phyloP scores from a whole-genome alignment of 306 rosid species.

The Cucurbita pepo region DNA sequence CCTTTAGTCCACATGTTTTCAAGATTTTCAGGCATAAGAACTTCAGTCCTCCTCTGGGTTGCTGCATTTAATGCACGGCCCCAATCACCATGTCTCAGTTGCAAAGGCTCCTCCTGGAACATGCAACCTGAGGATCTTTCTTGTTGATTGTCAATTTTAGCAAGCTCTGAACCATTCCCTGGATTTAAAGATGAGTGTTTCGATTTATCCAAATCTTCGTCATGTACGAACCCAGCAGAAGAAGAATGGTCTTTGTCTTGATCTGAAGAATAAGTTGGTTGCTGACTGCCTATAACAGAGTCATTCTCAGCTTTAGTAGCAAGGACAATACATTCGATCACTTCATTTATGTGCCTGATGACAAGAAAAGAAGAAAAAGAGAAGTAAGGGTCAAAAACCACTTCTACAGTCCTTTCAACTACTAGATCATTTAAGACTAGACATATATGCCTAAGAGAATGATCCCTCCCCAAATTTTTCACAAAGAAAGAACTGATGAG shows the following conservation, averaged over 20 bases:
- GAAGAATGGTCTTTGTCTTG: constrained; percentile 31
- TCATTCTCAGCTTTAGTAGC: constrained; percentile 33
- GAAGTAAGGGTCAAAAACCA: background rate
- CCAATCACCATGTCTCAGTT: constrained; percentile 57
- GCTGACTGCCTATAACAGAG: constrained; percentile 19
- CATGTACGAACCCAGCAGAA: constrained; percentile 7
- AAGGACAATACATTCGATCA: constrained; percentile 57
- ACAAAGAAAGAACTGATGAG: background rate
- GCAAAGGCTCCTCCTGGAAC: constrained; percentile 30
- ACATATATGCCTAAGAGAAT: background rate
- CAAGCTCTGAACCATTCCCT: constrained; percentile 22
- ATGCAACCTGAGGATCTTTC: constrained; percentile 13
- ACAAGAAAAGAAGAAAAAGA: constrained; percentile 6
- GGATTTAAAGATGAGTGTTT: constrained; percentile 28
- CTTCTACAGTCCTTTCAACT: background rate
- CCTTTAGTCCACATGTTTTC: constrained; percentile 99
- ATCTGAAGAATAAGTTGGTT: constrained; percentile 22
- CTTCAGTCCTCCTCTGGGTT: constrained; percentile 85
- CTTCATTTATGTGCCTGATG: constrained; percentile 74
- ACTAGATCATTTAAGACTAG: background rate
- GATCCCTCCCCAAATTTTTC: background rate
- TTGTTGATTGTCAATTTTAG: constrained; percentile 23
- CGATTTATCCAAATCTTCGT: constrained; percentile 16
- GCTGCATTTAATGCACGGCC: constrained; percentile 64
- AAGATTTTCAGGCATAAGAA: constrained; percentile 93